phyloP scores from a whole-genome alignment of 371 early-diverging fungal species.

The Coemansia sp. region DNA sequence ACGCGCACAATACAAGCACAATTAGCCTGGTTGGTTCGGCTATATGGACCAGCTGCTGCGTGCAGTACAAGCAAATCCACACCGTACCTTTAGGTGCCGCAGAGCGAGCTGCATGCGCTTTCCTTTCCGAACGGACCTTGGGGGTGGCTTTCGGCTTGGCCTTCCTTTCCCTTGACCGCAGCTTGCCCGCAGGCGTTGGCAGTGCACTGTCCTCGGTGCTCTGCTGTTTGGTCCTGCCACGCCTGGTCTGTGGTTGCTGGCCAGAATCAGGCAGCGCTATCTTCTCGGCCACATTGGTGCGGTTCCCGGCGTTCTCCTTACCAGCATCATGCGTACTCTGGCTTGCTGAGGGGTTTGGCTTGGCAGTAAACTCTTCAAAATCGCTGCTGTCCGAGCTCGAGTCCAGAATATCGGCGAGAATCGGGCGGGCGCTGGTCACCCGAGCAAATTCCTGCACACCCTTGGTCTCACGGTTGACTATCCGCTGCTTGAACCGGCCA shows the following conservation, averaged over 20 bases:
- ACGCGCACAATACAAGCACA: not conserved
- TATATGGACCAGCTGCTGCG: not conserved
- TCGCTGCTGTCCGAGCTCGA: constrained; percentile 45
- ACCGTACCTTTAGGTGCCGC: constrained; percentile 4
- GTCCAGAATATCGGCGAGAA: constrained; percentile 28
- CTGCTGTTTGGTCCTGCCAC: not conserved
- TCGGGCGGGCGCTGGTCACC: constrained; percentile 20
- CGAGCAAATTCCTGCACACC: constrained; percentile 38
- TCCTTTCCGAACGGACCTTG: constrained; percentile 2
- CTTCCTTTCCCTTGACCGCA: not conserved
- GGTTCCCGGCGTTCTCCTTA: not conserved
- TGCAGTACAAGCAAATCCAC: not conserved
- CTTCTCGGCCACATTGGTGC: not conserved
- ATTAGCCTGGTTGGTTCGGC: not conserved
- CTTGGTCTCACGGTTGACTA: constrained; percentile 26
- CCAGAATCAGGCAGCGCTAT: not conserved
- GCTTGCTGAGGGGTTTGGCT: not conserved
- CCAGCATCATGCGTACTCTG: not conserved
- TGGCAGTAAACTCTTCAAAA: constrained; percentile 13
- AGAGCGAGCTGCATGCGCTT: constrained; percentile 4
- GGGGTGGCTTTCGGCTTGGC: constrained; percentile 15
- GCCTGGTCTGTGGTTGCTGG: not conserved
- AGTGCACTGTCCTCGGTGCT: not conserved
- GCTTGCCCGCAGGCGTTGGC: not conserved
- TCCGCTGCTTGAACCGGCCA: constrained; percentile 41